Conservation (phyloP, 805 yeast genomes). For the Komagataella ulmi region DNA sequence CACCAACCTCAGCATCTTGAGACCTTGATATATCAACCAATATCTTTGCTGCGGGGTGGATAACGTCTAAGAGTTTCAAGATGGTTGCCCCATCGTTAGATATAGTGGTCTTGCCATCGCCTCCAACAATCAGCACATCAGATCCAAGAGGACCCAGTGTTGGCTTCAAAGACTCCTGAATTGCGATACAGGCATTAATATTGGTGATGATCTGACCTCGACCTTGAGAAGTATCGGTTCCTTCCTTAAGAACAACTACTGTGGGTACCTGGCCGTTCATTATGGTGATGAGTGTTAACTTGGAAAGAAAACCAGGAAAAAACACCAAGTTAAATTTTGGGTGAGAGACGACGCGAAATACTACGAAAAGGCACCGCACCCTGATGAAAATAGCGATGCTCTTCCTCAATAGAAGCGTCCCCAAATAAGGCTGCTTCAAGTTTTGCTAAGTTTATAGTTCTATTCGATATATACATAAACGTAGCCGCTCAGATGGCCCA, state of each 20-base stretch:
- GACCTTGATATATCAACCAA: conserved; percentile 89
- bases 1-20: conserved; percentile 97
- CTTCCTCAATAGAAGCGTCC: no score
- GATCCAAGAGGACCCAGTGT: conserved; percentile 97
- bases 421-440: not conserved
- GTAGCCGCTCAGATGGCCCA: conserved; percentile 38
- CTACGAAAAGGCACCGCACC: not conserved
- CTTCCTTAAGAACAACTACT: conserved; percentile 95
- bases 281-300: conserved; percentile 27
- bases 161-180: conserved; percentile 89
- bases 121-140: conserved; percentile 79
- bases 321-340: not conserved
- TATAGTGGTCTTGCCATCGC: conserved; percentile 80
- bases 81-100: conserved; percentile 99
- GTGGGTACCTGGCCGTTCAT: conserved; percentile 93
- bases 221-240: conserved; percentile 96
- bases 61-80: conserved; percentile 80
- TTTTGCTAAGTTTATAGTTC: not conserved
- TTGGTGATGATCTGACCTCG: conserved; percentile 90
- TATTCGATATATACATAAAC: conserved; percentile 1
- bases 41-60: conserved; percentile 97
- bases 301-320: not conserved
- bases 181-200: conserved; percentile 93
- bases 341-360: not conserved
- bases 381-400: not conserved